Percentiles rank a stretch among this genome's conserved stretches.
These are phyloP conservation scores for Colletotrichum gigasporum DNA, from an alignment of 2,329 filamentous ascomycete species.

Conservation along the genomic window DNA sequence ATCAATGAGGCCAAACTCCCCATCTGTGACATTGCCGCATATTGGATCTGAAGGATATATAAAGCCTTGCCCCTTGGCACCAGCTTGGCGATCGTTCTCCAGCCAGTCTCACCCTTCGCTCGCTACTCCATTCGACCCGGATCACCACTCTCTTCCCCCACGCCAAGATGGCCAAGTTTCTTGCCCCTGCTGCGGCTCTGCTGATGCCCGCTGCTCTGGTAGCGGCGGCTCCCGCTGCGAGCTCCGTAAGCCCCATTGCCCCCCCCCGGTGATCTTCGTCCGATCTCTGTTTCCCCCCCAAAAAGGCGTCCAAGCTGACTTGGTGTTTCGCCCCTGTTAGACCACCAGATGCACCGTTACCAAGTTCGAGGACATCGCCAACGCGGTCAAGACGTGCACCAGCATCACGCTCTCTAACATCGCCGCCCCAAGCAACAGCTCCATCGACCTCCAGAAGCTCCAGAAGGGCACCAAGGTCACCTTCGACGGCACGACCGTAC, in stretches of 20 bases:
- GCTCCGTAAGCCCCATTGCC: slow-evolving; percentile 8
- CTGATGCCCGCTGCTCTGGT: slow-evolving; percentile 17
- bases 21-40: background rate
- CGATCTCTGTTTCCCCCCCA: background rate
- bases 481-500: slow-evolving; percentile 21
- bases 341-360: slow-evolving; percentile 11
- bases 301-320: background rate
- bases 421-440: slow-evolving; percentile 7
- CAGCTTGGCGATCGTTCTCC: background rate
- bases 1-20: background rate
- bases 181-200: slow-evolving; percentile 18
- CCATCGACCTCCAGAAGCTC: slow-evolving; percentile 23
- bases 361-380: slow-evolving; percentile 13
- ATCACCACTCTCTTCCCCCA: background rate
- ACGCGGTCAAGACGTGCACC: slow-evolving; percentile 19
- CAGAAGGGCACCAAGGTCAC: slow-evolving; percentile 13
- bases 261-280: background rate
- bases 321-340: background rate
- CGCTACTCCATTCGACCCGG: slow-evolving; percentile 10
- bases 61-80: slow-evolving; percentile 15
- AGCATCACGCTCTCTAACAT: slow-evolving; percentile 27
- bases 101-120: slow-evolving; percentile 10
- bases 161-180: slow-evolving; percentile 26
- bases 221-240: slow-evolving; percentile 11
- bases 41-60: slow-evolving; percentile 21